phyloP scores from a whole-genome alignment of 495 filamentous ascomycete species.

The Penicillium atrosanguineum region DNA sequence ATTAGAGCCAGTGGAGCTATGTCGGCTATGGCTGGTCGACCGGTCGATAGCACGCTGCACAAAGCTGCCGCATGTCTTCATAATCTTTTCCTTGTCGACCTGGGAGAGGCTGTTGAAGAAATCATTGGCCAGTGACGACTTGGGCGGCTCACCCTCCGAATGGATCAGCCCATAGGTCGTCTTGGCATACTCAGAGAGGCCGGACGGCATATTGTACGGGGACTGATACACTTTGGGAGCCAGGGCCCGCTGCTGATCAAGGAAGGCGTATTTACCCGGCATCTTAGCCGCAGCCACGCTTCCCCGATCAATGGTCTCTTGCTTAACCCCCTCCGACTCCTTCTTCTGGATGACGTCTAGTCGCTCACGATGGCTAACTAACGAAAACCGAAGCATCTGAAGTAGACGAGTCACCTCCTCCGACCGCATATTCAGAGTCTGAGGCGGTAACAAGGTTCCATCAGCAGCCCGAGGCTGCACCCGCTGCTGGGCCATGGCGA shows the following conservation, averaged over 20 bases:
- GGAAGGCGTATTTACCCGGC: slow-evolving; percentile 44
- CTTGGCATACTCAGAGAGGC: slow-evolving; percentile 45
- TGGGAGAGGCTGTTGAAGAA: slow-evolving; percentile 42
- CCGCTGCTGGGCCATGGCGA: slow-evolving; percentile 49
- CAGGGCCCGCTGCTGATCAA: slow-evolving; percentile 43
- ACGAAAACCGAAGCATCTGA: slow-evolving; percentile 48
- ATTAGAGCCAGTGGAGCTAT: slow-evolving; percentile 41
- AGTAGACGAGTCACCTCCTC: slow-evolving; percentile 47
- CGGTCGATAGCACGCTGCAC: slow-evolving; percentile 45
- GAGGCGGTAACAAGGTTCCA: slow-evolving; percentile 40
- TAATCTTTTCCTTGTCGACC: slow-evolving; percentile 42
- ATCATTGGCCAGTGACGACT: slow-evolving; percentile 44
- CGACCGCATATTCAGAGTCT: slow-evolving; percentile 48
- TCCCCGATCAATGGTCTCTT: slow-evolving; percentile 34
- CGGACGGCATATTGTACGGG: slow-evolving; percentile 49
- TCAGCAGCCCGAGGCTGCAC: slow-evolving; percentile 46
- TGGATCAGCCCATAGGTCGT: slow-evolving; percentile 39
- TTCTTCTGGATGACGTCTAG: slow-evolving; percentile 46
- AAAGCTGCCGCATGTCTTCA: slow-evolving; percentile 48
- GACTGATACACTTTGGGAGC: slow-evolving; percentile 47
- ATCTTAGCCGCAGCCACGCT: slow-evolving; percentile 34
- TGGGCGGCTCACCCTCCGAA: slow-evolving; percentile 37
- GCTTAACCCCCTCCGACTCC: slow-evolving; percentile 40
- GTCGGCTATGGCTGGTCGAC: slow-evolving; percentile 43
- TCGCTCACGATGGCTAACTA: slow-evolving; percentile 46